Conservation (phyloP, 2,329 filamentous ascomycete genomes). For the Sporothrix inflata region DNA sequence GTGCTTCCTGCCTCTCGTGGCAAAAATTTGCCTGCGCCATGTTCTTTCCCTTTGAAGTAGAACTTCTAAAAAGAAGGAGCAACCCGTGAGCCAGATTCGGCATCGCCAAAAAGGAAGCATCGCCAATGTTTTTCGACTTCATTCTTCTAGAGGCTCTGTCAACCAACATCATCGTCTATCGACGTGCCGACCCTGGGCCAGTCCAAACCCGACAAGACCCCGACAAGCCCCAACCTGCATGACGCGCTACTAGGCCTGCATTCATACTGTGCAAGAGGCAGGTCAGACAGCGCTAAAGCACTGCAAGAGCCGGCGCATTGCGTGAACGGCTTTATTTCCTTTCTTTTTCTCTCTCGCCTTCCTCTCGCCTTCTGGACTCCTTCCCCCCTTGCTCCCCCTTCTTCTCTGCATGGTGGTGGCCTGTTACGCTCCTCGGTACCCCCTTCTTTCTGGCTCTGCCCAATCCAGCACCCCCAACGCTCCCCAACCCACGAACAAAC, state of each 20-base stretch:
- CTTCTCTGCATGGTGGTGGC: background rate
- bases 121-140: slow-evolving; percentile 3
- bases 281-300: slow-evolving; percentile 26
- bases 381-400: slow-evolving; percentile 2
- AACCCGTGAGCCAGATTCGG: background rate
- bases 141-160: background rate
- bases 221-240: background rate
- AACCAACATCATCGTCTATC: background rate
- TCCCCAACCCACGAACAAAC: slow-evolving; percentile 5
- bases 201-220: background rate
- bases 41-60: background rate
- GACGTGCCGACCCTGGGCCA: background rate
- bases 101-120: background rate
- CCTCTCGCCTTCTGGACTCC: slow-evolving; percentile 4
- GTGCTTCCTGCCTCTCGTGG: slow-evolving; percentile 9
- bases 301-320: slow-evolving; percentile 25
- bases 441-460: background rate
- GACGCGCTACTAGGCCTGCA: background rate
- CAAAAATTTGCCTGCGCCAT: slow-evolving; percentile 3
- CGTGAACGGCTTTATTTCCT: slow-evolving; percentile 15
- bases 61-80: background rate
- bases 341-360: background rate
- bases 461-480: background rate
- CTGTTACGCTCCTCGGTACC: slow-evolving; percentile 2
- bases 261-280: slow-evolving; percentile 23